A percentile compares a stretch with the other conserved stretches of the same genome.
These are phyloP conservation scores for Candida wancherniae DNA, from an alignment of 805 yeast genomes.

Conservation along the genomic window DNA sequence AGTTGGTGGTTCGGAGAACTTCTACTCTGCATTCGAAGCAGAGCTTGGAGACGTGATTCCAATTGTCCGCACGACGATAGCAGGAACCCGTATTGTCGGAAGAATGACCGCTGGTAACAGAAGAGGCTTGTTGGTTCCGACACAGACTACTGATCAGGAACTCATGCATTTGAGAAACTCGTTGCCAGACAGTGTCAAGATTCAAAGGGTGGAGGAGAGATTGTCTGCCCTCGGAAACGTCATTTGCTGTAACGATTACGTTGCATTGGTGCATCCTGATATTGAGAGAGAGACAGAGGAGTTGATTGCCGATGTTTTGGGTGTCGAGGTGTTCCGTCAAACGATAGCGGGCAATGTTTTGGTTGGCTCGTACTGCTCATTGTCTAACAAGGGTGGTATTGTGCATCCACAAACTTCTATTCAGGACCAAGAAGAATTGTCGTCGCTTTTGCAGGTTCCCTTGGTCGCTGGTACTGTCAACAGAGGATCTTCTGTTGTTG, in stretches of 20 bases:
- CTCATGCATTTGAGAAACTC: slow-evolving; percentile 95
- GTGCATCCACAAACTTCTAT: slow-evolving; percentile 97
- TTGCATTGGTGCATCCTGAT: slow-evolving; percentile 98
- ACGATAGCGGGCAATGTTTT: slow-evolving; percentile 97
- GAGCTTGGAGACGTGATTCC: slow-evolving; percentile 96
- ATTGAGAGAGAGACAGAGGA: slow-evolving; percentile 99
- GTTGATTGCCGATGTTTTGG: slow-evolving; percentile 93
- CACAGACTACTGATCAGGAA: slow-evolving; percentile 97
- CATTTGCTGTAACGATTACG: slow-evolving; percentile 97
- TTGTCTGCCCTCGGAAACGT: slow-evolving; percentile 96
- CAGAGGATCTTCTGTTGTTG: slow-evolving; percentile 96
- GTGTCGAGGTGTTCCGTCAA: slow-evolving; percentile 98
- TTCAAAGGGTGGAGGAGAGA: slow-evolving; percentile 97
- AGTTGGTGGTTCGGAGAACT: slow-evolving; percentile 85
- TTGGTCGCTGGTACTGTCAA: slow-evolving; percentile 97
- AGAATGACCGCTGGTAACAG: slow-evolving; percentile 98
- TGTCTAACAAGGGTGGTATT: slow-evolving; percentile 95
- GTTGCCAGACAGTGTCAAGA: slow-evolving; percentile 89
- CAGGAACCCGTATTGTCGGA: slow-evolving; percentile 97
- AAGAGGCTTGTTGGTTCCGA: slow-evolving; percentile 94
- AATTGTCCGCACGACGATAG: slow-evolving; percentile 94
- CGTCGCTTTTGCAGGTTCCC: slow-evolving; percentile 93
- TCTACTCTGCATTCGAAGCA: slow-evolving; percentile 93
- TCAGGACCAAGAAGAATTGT: slow-evolving; percentile 97
- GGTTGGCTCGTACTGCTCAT: slow-evolving; percentile 93